Conservation (phyloP, 805 yeast species). For the Teunomyces funiuensis region DNA sequence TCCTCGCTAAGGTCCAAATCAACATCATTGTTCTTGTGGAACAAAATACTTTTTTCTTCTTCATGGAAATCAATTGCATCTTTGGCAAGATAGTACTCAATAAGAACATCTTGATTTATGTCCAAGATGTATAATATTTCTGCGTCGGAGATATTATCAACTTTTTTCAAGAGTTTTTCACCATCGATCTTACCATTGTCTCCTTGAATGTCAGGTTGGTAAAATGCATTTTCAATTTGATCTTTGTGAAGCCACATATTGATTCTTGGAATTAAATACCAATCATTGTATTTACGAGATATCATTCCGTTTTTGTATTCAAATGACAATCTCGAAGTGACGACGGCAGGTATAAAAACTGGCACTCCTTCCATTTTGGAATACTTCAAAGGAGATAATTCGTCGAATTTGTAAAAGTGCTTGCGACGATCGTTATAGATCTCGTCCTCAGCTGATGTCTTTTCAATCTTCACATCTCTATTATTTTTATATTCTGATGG, state of each 20-base stretch:
- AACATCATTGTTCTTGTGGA: slow-evolving; percentile 8
- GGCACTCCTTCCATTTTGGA: slow-evolving; percentile 49
- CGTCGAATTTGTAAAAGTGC: slow-evolving; percentile 30
- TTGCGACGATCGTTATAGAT: slow-evolving; percentile 42
- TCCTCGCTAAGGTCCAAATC: neutral
- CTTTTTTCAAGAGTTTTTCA: neutral
- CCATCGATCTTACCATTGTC: slow-evolving; percentile 14
- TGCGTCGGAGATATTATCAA: slow-evolving; percentile 17
- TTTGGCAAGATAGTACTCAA: slow-evolving; percentile 27
- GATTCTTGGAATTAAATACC: slow-evolving; percentile 44
- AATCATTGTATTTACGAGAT: slow-evolving; percentile 33
- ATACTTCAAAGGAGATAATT: slow-evolving; percentile 44
- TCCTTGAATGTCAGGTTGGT: slow-evolving; percentile 17
- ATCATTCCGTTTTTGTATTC: slow-evolving; percentile 47
- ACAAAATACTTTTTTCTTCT: slow-evolving; percentile 17
- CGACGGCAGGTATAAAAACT: slow-evolving; percentile 54
- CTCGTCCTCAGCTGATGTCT: slow-evolving; percentile 21
- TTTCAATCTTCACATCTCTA: slow-evolving; percentile 13
- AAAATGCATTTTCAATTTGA: slow-evolving; percentile 21
- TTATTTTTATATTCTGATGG: slow-evolving; percentile 18
- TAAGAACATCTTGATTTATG: slow-evolving; percentile 24
- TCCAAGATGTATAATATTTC: slow-evolving; percentile 26
- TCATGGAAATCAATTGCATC: slow-evolving; percentile 36
- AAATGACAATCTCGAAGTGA: slow-evolving; percentile 36
- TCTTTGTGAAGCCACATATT: slow-evolving; percentile 57